Evolutionary conservation across 2,329 filamentous ascomycete genomes (phyloP), one percentile per base, ranked within the genome.

Genomic region (Fusarium pilosicola): DNA sequence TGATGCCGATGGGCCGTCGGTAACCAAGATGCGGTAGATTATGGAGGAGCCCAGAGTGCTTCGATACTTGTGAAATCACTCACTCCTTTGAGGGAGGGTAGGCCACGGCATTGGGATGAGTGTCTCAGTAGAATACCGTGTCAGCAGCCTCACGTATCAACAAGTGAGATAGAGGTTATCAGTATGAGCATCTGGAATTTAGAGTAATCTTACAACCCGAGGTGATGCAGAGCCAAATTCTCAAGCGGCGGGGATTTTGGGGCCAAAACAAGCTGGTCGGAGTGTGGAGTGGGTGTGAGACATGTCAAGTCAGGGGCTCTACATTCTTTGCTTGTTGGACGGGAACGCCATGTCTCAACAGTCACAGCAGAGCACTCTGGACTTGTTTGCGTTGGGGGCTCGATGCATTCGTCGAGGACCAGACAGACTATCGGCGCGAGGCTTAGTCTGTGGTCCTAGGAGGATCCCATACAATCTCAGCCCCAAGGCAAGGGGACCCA

Each of bases 261-360:
- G 26, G 45, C 64, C 22, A 18, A 51, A 55, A 49, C 49, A 52
- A 56, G n/a, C 34, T 64, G 56, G 38, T 32, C 56, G 24, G 39
- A 58, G 36, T 42, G 42, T 58, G 57, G 59, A 61, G 56, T 38
- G 56, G 41, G 49, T 52, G 66, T 77, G 71, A 79, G 73, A 79
- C 78, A 79, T 42, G 38, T 72, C 65, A 73, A 68, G 55, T 39
- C 62, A 68, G 68, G 49, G 54, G 67, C 64, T 57, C 64, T 58
- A 42, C 68, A 75, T 78, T 78, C 76, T 76, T 58, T 77, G 57
- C 60, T 68, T 55, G 57, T 59, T 46, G 57, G 61, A 58, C 28
- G 41, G 56, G 68, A 64, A 63, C 59, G 69, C 65, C 73, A 69
- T 78, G 77, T 78, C 76, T 78, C 75, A 77, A 74, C 55, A 62